Percentiles rank a stretch among this genome's conserved stretches.
These are phyloP conservation scores for Leccinum subrobustum DNA, from an alignment of 1,284 basidiomycete genomes.

Conservation along the genomic window DNA sequence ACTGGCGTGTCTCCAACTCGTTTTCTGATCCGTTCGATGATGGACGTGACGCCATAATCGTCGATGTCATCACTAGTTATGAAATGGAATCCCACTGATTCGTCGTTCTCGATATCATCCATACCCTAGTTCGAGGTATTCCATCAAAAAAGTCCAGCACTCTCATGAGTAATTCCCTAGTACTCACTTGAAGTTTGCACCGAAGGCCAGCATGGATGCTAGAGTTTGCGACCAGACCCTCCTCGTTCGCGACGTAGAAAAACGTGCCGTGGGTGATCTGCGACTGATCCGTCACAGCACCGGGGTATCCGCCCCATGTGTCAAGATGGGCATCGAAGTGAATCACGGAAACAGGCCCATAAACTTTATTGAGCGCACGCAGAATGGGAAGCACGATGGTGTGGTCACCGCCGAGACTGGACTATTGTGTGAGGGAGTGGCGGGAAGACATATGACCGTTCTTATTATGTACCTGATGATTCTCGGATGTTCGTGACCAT, in stretches of 20 bases:
- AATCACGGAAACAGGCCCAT: slow-evolving; percentile 76
- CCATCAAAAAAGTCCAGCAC: background rate
- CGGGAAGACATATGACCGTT: background rate
- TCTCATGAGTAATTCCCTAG: background rate
- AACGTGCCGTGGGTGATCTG: slow-evolving; percentile 76
- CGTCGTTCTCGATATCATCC: slow-evolving; percentile 62
- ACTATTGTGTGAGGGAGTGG: background rate
- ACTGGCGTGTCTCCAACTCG: slow-evolving; percentile 70
- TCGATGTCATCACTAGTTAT: slow-evolving; percentile 78
- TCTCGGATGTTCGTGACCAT: slow-evolving; percentile 60
- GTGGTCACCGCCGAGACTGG: slow-evolving; percentile 75
- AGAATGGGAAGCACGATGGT: slow-evolving; percentile 78
- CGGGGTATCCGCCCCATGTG: slow-evolving; percentile 60
- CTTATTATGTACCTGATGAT: slow-evolving; percentile 52
- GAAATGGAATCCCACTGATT: slow-evolving; percentile 64
- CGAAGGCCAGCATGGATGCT: slow-evolving; percentile 80
- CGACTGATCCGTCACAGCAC: slow-evolving; percentile 55
- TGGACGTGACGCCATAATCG: slow-evolving; percentile 60
- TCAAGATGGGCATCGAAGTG: slow-evolving; percentile 81
- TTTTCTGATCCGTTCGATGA: slow-evolving; percentile 60
- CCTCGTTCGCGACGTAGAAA: slow-evolving; percentile 70
- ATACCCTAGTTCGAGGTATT: slow-evolving; percentile 43
- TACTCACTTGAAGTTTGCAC: slow-evolving; percentile 61
- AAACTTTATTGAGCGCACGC: slow-evolving; percentile 66
- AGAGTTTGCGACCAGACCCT: slow-evolving; percentile 68